These are phyloP conservation scores for Cytospora mali DNA, from an alignment of 2,329 filamentous ascomycete species.

Conservation along the genomic window DNA sequence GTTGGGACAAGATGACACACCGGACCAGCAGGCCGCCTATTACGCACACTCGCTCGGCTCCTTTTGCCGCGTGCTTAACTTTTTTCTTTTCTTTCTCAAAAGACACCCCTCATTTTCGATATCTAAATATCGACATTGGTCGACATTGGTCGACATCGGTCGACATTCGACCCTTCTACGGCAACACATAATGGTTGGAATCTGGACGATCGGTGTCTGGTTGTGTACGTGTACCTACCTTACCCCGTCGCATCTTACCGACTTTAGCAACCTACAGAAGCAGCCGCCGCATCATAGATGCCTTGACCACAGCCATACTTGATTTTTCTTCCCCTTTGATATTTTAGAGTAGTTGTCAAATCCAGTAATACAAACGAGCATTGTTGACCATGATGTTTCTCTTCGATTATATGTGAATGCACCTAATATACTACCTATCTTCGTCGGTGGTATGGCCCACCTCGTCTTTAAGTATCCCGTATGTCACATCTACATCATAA, in stretches of 20 bases:
- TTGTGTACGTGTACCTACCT: slow-evolving; percentile 27
- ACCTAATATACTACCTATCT: neutral
- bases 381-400: neutral
- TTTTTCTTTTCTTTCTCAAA: neutral
- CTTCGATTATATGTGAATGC: slow-evolving; percentile 11
- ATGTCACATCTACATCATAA: slow-evolving; percentile 5
- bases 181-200: neutral
- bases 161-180: neutral
- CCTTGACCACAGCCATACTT: neutral
- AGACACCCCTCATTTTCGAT: neutral
- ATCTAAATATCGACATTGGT: too few relatives aligned
- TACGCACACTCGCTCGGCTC: slow-evolving; percentile 5
- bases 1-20: slow-evolving; percentile 29
- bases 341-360: slow-evolving; percentile 8
- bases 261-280: slow-evolving; percentile 6
- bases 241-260: slow-evolving; percentile 18
- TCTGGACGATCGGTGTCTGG: slow-evolving; percentile 21
- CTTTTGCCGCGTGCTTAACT: neutral
- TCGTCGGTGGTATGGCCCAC: neutral
- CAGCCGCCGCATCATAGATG: neutral
- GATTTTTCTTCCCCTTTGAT: neutral
- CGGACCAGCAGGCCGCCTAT: slow-evolving; percentile 28
- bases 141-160: neutral
- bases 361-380: slow-evolving; percentile 1
- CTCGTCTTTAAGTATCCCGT: neutral